A percentile compares a stretch with the other conserved stretches of the same genome.
Conservation (phyloP, 2,329 filamentous ascomycete species). For the Fusarium oxysporum region DNA sequence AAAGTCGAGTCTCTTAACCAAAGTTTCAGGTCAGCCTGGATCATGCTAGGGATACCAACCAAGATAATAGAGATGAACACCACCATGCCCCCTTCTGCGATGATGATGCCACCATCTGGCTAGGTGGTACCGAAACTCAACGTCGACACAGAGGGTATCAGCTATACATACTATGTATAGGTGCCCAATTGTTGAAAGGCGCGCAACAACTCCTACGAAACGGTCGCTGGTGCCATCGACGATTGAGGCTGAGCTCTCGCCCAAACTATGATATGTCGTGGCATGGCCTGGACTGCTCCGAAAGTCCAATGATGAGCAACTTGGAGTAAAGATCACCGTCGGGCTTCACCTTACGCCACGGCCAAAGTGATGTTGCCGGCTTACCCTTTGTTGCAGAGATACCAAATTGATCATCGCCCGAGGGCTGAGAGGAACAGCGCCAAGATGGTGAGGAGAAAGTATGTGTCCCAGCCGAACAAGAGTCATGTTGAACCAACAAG, state of each 20-base stretch:
- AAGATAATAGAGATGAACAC: neutral
- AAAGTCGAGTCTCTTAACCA: neutral
- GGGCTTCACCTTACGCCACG: neutral
- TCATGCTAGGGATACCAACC: neutral
- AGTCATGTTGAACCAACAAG: slow-evolving; percentile 5
- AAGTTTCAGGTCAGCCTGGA: neutral
- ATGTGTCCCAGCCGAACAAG: slow-evolving; percentile 5
- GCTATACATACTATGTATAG: neutral
- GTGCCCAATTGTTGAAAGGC: neutral
- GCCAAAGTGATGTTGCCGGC: neutral
- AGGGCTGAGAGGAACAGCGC: slow-evolving; percentile 2
- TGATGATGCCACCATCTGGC: neutral
- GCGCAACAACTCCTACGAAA: neutral
- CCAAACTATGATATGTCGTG: slow-evolving; percentile 14
- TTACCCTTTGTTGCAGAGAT: neutral
- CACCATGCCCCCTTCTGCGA: neutral
- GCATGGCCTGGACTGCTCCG: slow-evolving; percentile 23
- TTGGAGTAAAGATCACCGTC: slow-evolving; percentile 16
- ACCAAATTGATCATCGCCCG: slow-evolving; percentile 1
- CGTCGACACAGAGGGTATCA: neutral
- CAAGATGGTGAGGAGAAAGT: slow-evolving; percentile 5
- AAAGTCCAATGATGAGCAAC: slow-evolving; percentile 1
- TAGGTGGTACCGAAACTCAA: neutral
- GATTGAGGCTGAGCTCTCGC: slow-evolving; percentile 4
- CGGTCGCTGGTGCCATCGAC: slow-evolving; percentile 1